Conservation (phyloP, 2,329 filamentous ascomycete species). For the Lachnellula arida region DNA sequence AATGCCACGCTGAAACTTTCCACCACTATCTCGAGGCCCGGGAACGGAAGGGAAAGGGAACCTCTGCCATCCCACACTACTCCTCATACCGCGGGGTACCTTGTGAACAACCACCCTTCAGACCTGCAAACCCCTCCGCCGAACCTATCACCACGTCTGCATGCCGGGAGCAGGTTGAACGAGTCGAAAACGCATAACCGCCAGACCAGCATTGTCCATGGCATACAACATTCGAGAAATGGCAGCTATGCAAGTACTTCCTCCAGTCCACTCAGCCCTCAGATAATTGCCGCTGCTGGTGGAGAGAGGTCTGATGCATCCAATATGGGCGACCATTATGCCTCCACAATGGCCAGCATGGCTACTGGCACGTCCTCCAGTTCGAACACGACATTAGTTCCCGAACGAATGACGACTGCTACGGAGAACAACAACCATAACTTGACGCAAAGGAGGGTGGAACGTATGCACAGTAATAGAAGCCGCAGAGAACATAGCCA, state of each 20-base stretch:
- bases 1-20: constrained; percentile 30
- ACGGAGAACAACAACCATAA: constrained; percentile 42
- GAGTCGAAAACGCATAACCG: constrained; percentile 70
- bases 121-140: constrained; percentile 22
- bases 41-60: constrained; percentile 23
- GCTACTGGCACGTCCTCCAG: constrained; percentile 27
- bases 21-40: constrained; percentile 18
- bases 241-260: constrained; percentile 77
- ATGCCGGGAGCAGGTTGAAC: constrained; percentile 37
- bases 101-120: constrained; percentile 13
- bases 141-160: constrained; percentile 27
- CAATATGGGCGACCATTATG: constrained; percentile 28
- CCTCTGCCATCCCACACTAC: constrained; percentile 15
- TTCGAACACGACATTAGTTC: constrained; percentile 29
- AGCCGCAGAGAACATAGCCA: constrained; percentile 70
- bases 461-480: constrained; percentile 61
- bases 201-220: constrained; percentile 95
- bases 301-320: constrained; percentile 29
- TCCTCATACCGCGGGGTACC: constrained; percentile 13
- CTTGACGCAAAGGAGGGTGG: constrained; percentile 48
- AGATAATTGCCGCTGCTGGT: constrained; percentile 70
- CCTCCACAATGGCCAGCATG: constrained; percentile 24
- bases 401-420: constrained; percentile 35
- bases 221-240: constrained; percentile 87
- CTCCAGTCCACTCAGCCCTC: constrained; percentile 81